Base-by-base conservation (phyloP, 768 basidiomycete genomes). In the Termitomyces sp. region DNA sequence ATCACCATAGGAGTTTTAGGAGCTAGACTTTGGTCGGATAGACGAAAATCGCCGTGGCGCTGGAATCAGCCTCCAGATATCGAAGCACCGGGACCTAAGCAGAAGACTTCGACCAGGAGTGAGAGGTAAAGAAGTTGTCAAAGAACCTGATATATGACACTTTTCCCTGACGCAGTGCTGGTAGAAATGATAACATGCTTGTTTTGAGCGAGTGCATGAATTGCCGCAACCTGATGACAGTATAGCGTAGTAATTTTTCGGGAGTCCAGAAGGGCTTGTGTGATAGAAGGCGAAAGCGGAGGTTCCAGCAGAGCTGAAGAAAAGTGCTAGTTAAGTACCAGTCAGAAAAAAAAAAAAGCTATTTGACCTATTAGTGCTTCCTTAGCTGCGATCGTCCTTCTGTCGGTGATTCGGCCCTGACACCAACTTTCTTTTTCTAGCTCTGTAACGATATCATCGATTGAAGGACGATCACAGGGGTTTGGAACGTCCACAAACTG, bases 111-210 rank as follows among this genome's bases (percentile, higher is more conserved):
- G n/a, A 1, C 22, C 5, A 11, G 17, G 8, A 30, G n/a, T 12
- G 28, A 37, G 44, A 14, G 49, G 24, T 32, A 49, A 5, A 35
- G 26, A 34, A 9, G 19, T 26, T 15, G 21, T 2, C 2, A 4
- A 50, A 62, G 32, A 55, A 85, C 90, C 74, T 93, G 90, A 66
- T 92, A 93, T 42, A 93, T 90, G 14, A 92, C 72, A 69, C 89
- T 92, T 71, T 93, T 93, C 3, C 91, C 91, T 4, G 90, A 93
- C 7, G 93, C 92, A 8, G 93, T 96, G 59, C 86, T 87, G 0
- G 93, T 95, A 5, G 91, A 93, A 28, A 94, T 88, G 35, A 95
- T 89, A 24, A 93, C 90, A 67, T 92, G 76, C 53, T 78, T 78
- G 7, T 80, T 80, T 49, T 66, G 62, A 14, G 73, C 68, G 10